Base-by-base conservation (phyloP, 768 basidiomycete species). In the Boletus vermiculosoides region DNA sequence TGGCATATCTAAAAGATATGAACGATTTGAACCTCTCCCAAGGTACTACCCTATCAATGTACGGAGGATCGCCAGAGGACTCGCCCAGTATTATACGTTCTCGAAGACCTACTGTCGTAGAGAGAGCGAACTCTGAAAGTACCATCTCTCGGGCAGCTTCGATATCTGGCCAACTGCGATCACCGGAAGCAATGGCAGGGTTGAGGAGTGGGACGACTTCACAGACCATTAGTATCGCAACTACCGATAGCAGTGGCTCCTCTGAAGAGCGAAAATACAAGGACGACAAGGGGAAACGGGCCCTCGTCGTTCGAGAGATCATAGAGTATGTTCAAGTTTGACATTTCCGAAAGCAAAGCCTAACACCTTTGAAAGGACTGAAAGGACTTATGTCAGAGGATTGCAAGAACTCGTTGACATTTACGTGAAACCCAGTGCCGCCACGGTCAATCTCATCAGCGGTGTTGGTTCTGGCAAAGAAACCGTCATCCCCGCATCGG, bases 1-100 rank as follows among this genome's bases (percentile, higher is more conserved):
- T 98, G 89, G 92, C 94, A 8, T 99, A 98, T 72, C 81, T 99
- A 20, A 86, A 86, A 65, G 97, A 99, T 65, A 88, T 99, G 85
- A 89, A 94, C 67, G 97, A 99, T 67, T 78, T 99, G 31, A 87
- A 86, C 18, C 72, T 85, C 62, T 82, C 85, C 20, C 88, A 87
- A 66, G 67, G 75, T 16, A 77, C 79, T 55, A 71, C 80, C 12
- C 58, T 83, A 63, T 84, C 84, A 55, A 75, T 86, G 71, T 87
- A 89, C 67, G 83, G 83, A 15, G 67, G 76, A 22, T 66, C 77
- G 3, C 67, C 77, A 11, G 83, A 83, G 25, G 83, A 83, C 45
- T 63, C 65, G 22, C 63, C 67, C 16, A 60, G 51, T 2, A 55
- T 59, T 36, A 57, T 67, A 34, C 81, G 89, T 39, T 79, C 87